Evolutionary conservation across 345 rosid genomes (phyloP), one percentile per base, ranked within the genome.

Genomic region (Eucalyptus pauciflora): DNA sequence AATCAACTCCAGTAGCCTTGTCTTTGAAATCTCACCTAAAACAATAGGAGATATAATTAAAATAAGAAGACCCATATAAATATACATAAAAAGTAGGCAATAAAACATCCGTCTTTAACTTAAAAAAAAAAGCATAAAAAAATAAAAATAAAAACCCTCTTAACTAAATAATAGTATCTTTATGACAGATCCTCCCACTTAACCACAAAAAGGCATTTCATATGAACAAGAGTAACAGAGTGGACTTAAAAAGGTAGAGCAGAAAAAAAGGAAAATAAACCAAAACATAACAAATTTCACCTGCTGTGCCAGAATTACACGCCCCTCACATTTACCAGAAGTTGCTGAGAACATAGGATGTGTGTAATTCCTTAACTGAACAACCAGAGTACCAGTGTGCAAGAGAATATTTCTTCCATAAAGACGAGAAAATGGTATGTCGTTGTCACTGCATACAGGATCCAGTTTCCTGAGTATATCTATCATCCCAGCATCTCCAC

Each of bases 241-340:
- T 81, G 48, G 37, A 85, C n/a, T 91, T 37, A 56, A 46, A 86
- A 86, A 64, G 81, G 51, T 86, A 71, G 88, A 49, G 87, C 31
- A 31, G 43, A 87, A 50, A 87, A 76, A 43, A 58, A 41, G 48
- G 85, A 76, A 76, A 41, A 76, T 76, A 76, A 76, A 76, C 85
- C 85, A 76, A 76, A 37, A 41, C 25, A 41, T 41, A 41, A 41
- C 85, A 76, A 76, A 41, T 41, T 51, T 90, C 88, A 98, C 99
- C 99, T 98, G 99, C 93, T 98, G 99, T 46, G 99, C 99, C 76
- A 98, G 95, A 86, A 98, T 96, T 89, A 98, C 88, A 64, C 94
- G 90, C 86, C 99, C 99, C 94, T 97, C 96, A 89, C 99, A 97
- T 94, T 95, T 95, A 45, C 98, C 98, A 90, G 91, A 89, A 91